phyloP scores from a whole-genome alignment of 2,329 filamentous ascomycete genomes.

The Hypoxylon sp. region DNA sequence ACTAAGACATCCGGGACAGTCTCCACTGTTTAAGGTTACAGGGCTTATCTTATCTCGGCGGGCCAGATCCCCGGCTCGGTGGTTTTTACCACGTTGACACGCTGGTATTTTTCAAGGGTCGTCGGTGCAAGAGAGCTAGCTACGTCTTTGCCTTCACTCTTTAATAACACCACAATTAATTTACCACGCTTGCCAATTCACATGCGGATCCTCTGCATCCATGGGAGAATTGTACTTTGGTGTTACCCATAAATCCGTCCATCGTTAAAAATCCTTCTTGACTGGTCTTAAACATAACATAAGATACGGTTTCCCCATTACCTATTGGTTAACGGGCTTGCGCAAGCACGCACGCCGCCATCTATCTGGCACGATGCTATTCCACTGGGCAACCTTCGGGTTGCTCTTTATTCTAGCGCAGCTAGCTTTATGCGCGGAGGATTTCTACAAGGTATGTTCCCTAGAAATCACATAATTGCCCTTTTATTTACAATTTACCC shows the following conservation, averaged over 20 bases:
- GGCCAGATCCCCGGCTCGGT: conserved; percentile 18
- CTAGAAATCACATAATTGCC: neutral
- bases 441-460: conserved; percentile 79
- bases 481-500: conserved; percentile 17
- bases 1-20: conserved; percentile 21
- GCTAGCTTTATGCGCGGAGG: conserved; percentile 71
- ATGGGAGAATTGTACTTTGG: conserved; percentile 35
- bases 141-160: conserved; percentile 9
- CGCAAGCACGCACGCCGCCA: conserved; percentile 32
- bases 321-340: conserved; percentile 19
- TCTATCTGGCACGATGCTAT: conserved; percentile 62
- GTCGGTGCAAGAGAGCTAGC: conserved; percentile 8
- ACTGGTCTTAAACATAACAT: conserved; percentile 13
- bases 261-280: conserved; percentile 13
- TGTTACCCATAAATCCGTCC: conserved; percentile 12
- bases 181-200: conserved; percentile 37
- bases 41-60: conserved; percentile 50
- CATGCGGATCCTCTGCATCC: conserved; percentile 24
- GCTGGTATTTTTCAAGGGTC: conserved; percentile 39
- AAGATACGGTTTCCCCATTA: conserved; percentile 11
- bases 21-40: conserved; percentile 40
- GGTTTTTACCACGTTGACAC: conserved; percentile 51
- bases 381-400: conserved; percentile 63
- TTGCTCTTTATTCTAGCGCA: conserved; percentile 68
- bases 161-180: conserved; percentile 7